A percentile compares a stretch with the other conserved stretches of the same genome.
Conservation (phyloP, 177 flowering plant species). For the Tripterygium wilfordii region DNA sequence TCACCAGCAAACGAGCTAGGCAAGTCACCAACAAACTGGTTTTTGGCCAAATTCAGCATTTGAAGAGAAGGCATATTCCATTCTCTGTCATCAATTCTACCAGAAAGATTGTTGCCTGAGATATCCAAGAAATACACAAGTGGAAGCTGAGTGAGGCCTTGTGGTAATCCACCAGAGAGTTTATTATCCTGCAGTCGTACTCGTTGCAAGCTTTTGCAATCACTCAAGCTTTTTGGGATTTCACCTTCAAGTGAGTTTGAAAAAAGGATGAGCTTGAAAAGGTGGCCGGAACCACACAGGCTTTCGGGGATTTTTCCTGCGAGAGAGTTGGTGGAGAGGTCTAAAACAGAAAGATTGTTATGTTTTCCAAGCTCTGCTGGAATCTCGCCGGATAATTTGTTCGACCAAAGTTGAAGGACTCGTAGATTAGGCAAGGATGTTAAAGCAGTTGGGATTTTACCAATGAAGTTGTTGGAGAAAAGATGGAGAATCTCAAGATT, state of each 20-base stretch:
- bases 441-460: constrained; percentile 54
- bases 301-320: constrained; percentile 59
- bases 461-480: constrained; percentile 61
- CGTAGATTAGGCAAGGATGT: constrained; percentile 50
- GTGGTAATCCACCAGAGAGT: constrained; percentile 52
- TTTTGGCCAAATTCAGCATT: constrained; percentile 60
- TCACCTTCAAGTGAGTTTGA: constrained; percentile 59
- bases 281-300: constrained; percentile 46
- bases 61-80: constrained; percentile 69
- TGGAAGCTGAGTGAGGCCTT: constrained; percentile 46
- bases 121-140: constrained; percentile 66
- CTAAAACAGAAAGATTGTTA: constrained; percentile 58
- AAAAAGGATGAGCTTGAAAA: constrained; percentile 78
- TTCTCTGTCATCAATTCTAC: constrained; percentile 30
- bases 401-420: constrained; percentile 78
- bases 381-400: constrained; percentile 59
- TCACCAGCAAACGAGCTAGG: constrained; percentile 46
- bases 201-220: constrained; percentile 55
- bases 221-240: constrained; percentile 41
- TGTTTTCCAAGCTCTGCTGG: constrained; percentile 55
- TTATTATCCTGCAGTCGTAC: constrained; percentile 68
- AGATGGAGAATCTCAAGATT: constrained; percentile 64
- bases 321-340: constrained; percentile 77
- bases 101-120: constrained; percentile 55
- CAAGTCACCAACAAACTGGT: constrained; percentile 47